Evolutionary conservation across 2,329 filamentous ascomycete genomes (phyloP).

Genomic region (Diaporthe velutina): DNA sequence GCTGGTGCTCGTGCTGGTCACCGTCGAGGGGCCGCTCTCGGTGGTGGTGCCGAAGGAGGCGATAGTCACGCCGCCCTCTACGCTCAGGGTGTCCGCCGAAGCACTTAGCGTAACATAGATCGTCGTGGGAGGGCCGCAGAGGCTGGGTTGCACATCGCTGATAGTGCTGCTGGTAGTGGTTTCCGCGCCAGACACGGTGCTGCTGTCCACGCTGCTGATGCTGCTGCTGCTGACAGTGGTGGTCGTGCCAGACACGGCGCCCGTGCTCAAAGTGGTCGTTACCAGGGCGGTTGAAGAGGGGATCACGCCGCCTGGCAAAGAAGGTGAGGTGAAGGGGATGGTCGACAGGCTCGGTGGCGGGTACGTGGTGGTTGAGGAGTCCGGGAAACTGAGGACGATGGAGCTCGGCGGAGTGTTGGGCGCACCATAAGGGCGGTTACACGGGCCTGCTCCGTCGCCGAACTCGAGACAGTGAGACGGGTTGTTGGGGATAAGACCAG

Average conservation of each 20-base stretch:
- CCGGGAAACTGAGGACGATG: slow-evolving; percentile 28
- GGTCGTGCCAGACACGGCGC: slow-evolving; percentile 7
- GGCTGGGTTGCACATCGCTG: not conserved
- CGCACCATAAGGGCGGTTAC: slow-evolving; percentile 36
- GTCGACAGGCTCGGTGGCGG: not conserved
- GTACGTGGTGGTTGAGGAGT: not conserved
- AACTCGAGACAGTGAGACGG: slow-evolving; percentile 34
- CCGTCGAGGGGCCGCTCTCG: slow-evolving; percentile 4
- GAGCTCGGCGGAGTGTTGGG: slow-evolving; percentile 35
- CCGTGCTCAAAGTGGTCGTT: slow-evolving; percentile 1
- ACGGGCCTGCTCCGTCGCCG: slow-evolving; percentile 38
- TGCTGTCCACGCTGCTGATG: not conserved
- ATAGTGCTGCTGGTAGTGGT: not conserved
- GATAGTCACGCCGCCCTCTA: slow-evolving; percentile 12
- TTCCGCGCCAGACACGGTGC: not conserved
- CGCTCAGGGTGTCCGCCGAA: slow-evolving; percentile 13
- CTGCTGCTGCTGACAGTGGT: not conserved
- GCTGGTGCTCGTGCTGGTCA: slow-evolving; percentile 33
- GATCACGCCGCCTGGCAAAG: slow-evolving; percentile 1
- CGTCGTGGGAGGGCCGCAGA: slow-evolving; percentile 24
- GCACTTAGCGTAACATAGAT: slow-evolving; percentile 33
- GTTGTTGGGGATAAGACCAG: not conserved
- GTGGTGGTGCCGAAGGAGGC: not conserved
- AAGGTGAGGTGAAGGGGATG: not conserved
- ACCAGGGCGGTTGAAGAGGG: slow-evolving; percentile 23